Evolutionary conservation across 2,329 filamentous ascomycete genomes (phyloP), one percentile per base, ranked within the genome.

Genomic region (Trichoderma harzianum): DNA sequence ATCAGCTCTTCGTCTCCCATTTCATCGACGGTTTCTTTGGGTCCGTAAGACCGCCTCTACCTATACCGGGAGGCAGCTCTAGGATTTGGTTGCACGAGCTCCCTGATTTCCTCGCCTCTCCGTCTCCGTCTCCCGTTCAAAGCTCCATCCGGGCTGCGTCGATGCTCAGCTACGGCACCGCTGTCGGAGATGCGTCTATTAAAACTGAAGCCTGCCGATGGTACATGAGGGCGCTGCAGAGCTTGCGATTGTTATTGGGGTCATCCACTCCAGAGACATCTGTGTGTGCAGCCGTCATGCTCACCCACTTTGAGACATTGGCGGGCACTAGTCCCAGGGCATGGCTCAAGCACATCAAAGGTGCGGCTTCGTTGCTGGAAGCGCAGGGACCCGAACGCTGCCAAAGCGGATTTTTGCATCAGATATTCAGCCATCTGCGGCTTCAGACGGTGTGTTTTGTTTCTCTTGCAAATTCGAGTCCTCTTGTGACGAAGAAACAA

Each of bases 1-100:
- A 73, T 16, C 73, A 74, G 36, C 67, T 74, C 3, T 72, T 72
- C 16, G 69, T 74, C 10, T 71, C 67, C 3, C 67, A 72, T 12
- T 74, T 74, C 68, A 71, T 74, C 26, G 72, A 74, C 39, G 69
- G 63, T 24, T 74, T 71, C 28, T 74, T 71, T 32, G 72, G 70
- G 4, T 24, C 43, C 12, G 30, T 24, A 12, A 53, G 34, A 16
- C 68, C 72, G 18, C 34, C 64, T 21, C 36, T 58, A 8, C 34
- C 68, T 0, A 26, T 63, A 12, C 55, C 53, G 0, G 32, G 39
- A 2, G 55, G 57, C 2, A n/a, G 43, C 6, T 36, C 68, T 1
- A 60, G 8, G 10, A 71, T 62, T 21, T 74, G 73, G 73, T 16
- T 74, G 14, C 72, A 72, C 43, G 61, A 66, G 30, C 70, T 74